Conservation (phyloP, 768 basidiomycete genomes). For the Mycena vulgaris region DNA sequence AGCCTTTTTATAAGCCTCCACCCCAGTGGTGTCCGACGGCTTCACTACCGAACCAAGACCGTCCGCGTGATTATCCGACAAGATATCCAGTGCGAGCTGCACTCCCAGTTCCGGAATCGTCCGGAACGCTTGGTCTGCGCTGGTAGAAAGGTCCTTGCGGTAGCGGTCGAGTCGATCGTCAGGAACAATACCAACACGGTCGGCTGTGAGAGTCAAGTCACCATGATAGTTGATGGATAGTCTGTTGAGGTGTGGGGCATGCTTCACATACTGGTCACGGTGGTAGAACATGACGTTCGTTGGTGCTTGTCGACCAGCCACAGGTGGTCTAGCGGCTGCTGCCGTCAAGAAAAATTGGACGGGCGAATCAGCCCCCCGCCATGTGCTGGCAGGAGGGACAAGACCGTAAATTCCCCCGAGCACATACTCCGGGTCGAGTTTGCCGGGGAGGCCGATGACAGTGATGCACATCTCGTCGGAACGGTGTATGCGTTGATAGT, state of each 20-base stretch:
- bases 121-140: neutral
- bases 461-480: neutral
- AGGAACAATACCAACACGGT: neutral
- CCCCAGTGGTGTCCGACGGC: neutral
- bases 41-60: neutral
- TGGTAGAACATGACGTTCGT: neutral
- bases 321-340: too few species aligned
- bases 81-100: conserved; percentile 1
- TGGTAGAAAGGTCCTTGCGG: neutral
- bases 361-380: neutral
- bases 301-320: neutral
- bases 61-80: neutral
- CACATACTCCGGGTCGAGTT: neutral
- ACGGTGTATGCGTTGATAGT: neutral
- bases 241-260: neutral
- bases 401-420: neutral
- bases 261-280: neutral
- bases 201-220: neutral
- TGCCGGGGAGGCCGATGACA: neutral
- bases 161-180: neutral
- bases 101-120: conserved; percentile 1
- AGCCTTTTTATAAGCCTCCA: neutral
- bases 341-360: neutral
- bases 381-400: neutral
- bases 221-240: neutral